phyloP scores from a whole-genome alignment of 2,329 filamentous ascomycete genomes.

The Keithomyces neogunnii region DNA sequence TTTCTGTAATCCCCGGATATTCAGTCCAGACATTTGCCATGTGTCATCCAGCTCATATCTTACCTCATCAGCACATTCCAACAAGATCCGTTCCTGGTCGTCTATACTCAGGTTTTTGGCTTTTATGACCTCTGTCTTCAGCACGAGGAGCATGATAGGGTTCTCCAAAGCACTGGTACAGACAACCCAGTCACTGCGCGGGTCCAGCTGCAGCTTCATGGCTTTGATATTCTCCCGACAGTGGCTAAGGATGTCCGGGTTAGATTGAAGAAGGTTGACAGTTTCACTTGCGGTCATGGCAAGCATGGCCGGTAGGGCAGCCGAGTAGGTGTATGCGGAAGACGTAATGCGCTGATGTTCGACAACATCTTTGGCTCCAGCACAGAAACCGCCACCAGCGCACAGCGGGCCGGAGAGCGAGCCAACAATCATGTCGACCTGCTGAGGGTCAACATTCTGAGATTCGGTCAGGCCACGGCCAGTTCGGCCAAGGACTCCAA shows the following conservation, averaged over 20 bases:
- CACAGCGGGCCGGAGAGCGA: slow-evolving; percentile 85
- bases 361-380: slow-evolving; percentile 82
- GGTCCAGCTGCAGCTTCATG: slow-evolving; percentile 82
- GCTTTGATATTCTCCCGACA: slow-evolving; percentile 80
- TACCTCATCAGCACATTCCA: slow-evolving; percentile 96
- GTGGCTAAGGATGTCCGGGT: slow-evolving; percentile 69
- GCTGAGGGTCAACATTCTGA: slow-evolving; percentile 87
- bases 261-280: slow-evolving; percentile 74
- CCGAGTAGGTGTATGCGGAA: slow-evolving; percentile 89
- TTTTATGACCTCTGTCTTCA: slow-evolving; percentile 76
- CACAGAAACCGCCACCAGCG: slow-evolving; percentile 92
- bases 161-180: slow-evolving; percentile 79
- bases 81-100: slow-evolving; percentile 77
- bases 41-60: slow-evolving; percentile 17
- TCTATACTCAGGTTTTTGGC: slow-evolving; percentile 57
- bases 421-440: slow-evolving; percentile 96
- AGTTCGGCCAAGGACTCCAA: slow-evolving; percentile 85
- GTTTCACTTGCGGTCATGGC: slow-evolving; percentile 95
- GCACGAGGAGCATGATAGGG: slow-evolving; percentile 71
- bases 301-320: slow-evolving; percentile 84
- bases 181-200: slow-evolving; percentile 84
- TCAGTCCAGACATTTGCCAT: neutral
- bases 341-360: slow-evolving; percentile 94
- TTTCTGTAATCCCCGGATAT: neutral
- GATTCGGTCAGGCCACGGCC: slow-evolving; percentile 91